Percentiles rank a stretch among this genome's conserved stretches.
Evolutionary conservation across 2,329 filamentous ascomycete genomes (phyloP).

Genomic region (Proliferodiscus dingleyae): DNA sequence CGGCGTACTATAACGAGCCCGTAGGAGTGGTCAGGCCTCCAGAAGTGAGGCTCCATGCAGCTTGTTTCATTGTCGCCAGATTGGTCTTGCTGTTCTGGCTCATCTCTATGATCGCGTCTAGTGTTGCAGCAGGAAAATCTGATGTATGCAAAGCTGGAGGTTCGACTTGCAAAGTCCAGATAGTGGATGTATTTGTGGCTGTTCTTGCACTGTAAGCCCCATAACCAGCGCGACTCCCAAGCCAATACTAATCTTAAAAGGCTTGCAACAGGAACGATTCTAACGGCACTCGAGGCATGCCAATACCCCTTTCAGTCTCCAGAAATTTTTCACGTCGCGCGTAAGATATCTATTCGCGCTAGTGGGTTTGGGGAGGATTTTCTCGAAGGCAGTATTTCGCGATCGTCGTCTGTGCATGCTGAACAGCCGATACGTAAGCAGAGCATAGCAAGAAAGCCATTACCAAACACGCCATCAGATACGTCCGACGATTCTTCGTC

Average conservation of each 20-base stretch:
- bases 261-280: slow-evolving; percentile 18
- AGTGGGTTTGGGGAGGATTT: slow-evolving; percentile 19
- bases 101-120: slow-evolving; percentile 15
- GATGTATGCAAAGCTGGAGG: slow-evolving; percentile 10
- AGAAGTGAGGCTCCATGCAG: slow-evolving; percentile 17
- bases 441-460: slow-evolving; percentile 15
- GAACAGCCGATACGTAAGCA: not conserved
- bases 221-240: not conserved
- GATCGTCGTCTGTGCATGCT: slow-evolving; percentile 7
- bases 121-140: slow-evolving; percentile 17
- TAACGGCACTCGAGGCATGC: slow-evolving; percentile 25
- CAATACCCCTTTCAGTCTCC: slow-evolving; percentile 23
- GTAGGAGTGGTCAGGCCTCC: slow-evolving; percentile 20
- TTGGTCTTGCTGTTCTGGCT: slow-evolving; percentile 21
- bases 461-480: slow-evolving; percentile 10
- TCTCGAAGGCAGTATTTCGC: slow-evolving; percentile 17
- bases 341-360: slow-evolving; percentile 14
- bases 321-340: not conserved
- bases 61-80: slow-evolving; percentile 24
- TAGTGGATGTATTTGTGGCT: slow-evolving; percentile 18
- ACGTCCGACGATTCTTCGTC: slow-evolving; percentile 3
- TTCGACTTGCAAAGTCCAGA: slow-evolving; percentile 13
- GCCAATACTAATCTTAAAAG: slow-evolving; percentile 11
- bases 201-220: slow-evolving; percentile 20
- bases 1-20: slow-evolving; percentile 17